Base-by-base conservation (phyloP, 2,329 filamentous ascomycete species). In the Didymella arachidicola region DNA sequence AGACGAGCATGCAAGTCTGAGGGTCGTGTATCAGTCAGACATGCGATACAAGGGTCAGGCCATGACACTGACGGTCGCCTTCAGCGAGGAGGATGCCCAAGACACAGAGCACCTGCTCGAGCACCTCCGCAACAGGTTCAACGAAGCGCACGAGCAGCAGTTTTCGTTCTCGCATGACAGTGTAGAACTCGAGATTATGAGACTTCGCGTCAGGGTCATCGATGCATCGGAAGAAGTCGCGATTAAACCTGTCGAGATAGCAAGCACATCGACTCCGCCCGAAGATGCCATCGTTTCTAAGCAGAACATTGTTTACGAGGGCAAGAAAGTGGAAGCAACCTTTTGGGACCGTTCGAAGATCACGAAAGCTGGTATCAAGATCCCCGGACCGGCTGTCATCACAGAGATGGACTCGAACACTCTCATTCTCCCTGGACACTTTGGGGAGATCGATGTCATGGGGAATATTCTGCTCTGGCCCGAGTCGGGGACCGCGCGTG, bases 391-490 rank as follows among this genome's bases (percentile, higher is more conserved):
- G 5, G 81, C 79, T 38, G 73, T 83, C n/a, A 67, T 83, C 36
- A 78, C 78, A 0, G 81, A 83, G 59, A 83, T 82, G 79, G 81
- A 83, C 61, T 82, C 80, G 19, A 83, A 83, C 62, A 83, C 81
- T 0, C 71, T 83, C 2, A 79, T 84, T 26, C 72, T 82, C 4
- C 81, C 81, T 0, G 81, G 80, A 0, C 80, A 77, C 56, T 74
- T 74, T 43, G 81, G 79, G 5, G 79, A 82, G 58, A 78, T 82
- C 6, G 81, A 83, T 57, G 65, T 63, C 6, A 79, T 82, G 46
- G 80, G 81, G 3, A 83, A 83, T 62, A 82, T 83, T 18, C 69
- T 83, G 18, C 83, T 83, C 57, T 76, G 73, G 46, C 79, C 80
- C 0, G 64, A 68, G 1, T 73, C 77, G 16, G 72, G 72, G 29